Conservation (phyloP, 768 basidiomycete species). For the Suillus americanus region DNA sequence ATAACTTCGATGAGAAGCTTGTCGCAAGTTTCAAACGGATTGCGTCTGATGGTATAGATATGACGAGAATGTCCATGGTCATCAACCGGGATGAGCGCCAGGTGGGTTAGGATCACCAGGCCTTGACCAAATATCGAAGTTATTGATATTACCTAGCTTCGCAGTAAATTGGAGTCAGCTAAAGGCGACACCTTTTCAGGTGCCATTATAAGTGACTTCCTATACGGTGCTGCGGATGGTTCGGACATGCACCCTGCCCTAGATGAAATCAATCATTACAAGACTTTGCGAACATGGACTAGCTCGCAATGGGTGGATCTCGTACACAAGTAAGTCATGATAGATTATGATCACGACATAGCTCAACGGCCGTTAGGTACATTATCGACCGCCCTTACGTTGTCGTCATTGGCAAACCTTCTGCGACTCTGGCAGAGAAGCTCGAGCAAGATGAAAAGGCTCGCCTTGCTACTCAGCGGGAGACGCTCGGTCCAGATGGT, state of each 20-base stretch:
- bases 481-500: constrained; percentile 76
- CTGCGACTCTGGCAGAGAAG: constrained; percentile 75
- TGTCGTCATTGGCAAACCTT: constrained; percentile 86
- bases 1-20: constrained; percentile 69
- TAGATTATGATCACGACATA: neutral
- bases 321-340: constrained; percentile 60
- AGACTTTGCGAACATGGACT: constrained; percentile 67
- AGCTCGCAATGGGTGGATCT: constrained; percentile 75
- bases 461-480: constrained; percentile 68
- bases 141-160: constrained; percentile 48
- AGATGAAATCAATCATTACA: constrained; percentile 77
- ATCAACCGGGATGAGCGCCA: constrained; percentile 88
- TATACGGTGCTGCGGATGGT: constrained; percentile 84
- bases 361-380: constrained; percentile 51
- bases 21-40: constrained; percentile 69
- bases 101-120: constrained; percentile 35
- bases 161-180: constrained; percentile 79
- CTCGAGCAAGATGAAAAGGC: constrained; percentile 81
- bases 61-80: constrained; percentile 85
- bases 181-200: constrained; percentile 80
- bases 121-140: neutral
- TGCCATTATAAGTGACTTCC: constrained; percentile 76
- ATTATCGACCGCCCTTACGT: constrained; percentile 71
- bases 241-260: constrained; percentile 71
- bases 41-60: constrained; percentile 76